Evolutionary conservation across 306 rosid genomes (phyloP).

Genomic region (Acacia crassicarpa): DNA sequence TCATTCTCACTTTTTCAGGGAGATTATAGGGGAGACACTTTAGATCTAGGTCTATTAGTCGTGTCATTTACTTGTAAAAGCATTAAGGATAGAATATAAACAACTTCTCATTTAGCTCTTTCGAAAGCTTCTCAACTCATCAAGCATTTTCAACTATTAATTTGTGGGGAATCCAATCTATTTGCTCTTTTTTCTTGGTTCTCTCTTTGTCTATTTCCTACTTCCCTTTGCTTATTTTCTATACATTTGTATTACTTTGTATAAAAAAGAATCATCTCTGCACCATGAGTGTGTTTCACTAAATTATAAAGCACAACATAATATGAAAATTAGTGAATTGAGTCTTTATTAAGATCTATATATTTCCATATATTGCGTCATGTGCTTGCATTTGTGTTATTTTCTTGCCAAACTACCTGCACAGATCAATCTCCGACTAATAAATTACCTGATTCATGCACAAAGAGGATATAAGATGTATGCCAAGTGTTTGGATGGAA

Average conservation of each 20-base stretch:
- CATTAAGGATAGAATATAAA: background rate
- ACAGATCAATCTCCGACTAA: background rate
- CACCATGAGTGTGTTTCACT: background rate
- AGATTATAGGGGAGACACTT: background rate
- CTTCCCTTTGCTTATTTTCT: background rate
- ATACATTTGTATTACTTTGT: background rate
- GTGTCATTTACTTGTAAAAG: background rate
- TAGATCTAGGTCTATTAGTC: background rate
- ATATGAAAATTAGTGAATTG: background rate
- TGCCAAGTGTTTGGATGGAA: background rate
- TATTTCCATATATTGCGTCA: background rate
- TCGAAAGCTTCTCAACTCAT: background rate
- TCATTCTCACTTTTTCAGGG: background rate
- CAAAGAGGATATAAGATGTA: background rate
- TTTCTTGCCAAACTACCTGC: background rate
- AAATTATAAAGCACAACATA: background rate
- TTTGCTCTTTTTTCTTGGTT: background rate
- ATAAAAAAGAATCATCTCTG: background rate
- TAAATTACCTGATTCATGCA: background rate
- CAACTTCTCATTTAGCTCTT: background rate
- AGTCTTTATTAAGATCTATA: background rate
- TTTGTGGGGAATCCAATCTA: background rate
- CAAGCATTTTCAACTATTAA: background rate
- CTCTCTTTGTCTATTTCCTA: background rate
- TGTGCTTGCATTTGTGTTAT: background rate